A percentile compares a stretch with the other conserved stretches of the same genome.
Evolutionary conservation across 2,329 filamentous ascomycete species (phyloP).

Genomic region (Cladosporium colombiae): DNA sequence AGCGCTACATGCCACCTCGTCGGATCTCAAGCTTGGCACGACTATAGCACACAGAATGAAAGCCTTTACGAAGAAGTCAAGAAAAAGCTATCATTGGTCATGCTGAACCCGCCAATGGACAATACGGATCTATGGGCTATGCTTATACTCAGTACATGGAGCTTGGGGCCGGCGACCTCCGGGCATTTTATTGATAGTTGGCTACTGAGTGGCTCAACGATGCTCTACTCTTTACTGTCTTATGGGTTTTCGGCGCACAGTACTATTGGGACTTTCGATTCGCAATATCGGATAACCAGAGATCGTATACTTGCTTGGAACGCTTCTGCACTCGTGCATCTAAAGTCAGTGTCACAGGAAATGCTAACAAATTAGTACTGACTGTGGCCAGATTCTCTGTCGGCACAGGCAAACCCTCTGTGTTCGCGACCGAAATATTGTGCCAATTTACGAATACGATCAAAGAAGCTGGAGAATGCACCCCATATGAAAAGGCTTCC

Average conservation of each 20-base stretch:
- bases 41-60: neutral
- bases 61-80: neutral
- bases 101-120: neutral
- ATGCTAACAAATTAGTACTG: neutral
- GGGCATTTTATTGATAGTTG: neutral
- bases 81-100: neutral
- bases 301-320: conserved; percentile 3
- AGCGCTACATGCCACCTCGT: neutral
- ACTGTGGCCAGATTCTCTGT: neutral
- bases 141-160: conserved; percentile 6
- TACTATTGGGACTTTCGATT: neutral
- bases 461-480: neutral
- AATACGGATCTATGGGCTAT: neutral
- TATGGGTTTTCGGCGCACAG: neutral
- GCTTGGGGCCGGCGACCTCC: neutral
- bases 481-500: neutral
- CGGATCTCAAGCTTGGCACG: neutral
- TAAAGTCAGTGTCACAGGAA: neutral
- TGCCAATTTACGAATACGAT: neutral
- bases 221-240: conserved; percentile 1
- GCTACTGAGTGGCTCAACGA: neutral
- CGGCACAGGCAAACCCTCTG: conserved; percentile 1
- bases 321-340: neutral
- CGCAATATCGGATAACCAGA: neutral
- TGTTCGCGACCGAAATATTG: neutral